Base-by-base conservation (phyloP, 2,329 filamentous ascomycete genomes). In the Trichoderma sp. region DNA sequence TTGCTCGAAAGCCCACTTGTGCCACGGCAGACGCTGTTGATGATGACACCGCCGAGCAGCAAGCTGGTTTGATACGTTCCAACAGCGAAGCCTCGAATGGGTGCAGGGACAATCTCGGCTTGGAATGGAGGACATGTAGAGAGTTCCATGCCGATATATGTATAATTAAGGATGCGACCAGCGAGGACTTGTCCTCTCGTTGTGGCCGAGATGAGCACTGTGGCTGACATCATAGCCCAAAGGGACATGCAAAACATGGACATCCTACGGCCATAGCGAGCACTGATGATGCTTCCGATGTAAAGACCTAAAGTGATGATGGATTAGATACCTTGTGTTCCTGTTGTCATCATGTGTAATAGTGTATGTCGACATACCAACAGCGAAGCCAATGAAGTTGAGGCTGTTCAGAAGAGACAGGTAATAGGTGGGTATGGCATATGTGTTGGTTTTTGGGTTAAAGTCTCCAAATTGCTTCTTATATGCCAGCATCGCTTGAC, bases 181-280 rank as follows among this genome's bases (percentile, higher is more conserved):
- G 68, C 68, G 56, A 71, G 68, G n/a, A 71, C 68, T 31, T 71
- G 68, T 7, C 68, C 68, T 31, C 68, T 62, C 5, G 53, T 71
- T 16, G 68, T 60, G n/a, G 68, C 53, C 3, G 68, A 71, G 56
- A 71, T 71, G 35, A 71, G 68, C 33, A 71, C 68, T n/a, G 68
- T 71, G 2, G 68, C 68, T 16, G 68, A 71, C 68, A 71, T 71
- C 33, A 71, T 71, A 7, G 68, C 68, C 68, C 68, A 71, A 14
- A 71, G 53, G 24, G 68, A 71, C 68, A 71, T 71, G 68, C 68
- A 71, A 35, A 71, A 71, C 68, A 71, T 71, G 21, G 68, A 41
- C 68, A 71, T 71, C 18, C 68, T 45, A 33, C 68, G 68, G 6
- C 68, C 68, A 62, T 71, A 71, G 35, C 24, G 35, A 62, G 68